Percentiles rank a stretch among this genome's conserved stretches.
phyloP scores from a whole-genome alignment of 139 green algal species.

The Chlamydomonas urium region DNA sequence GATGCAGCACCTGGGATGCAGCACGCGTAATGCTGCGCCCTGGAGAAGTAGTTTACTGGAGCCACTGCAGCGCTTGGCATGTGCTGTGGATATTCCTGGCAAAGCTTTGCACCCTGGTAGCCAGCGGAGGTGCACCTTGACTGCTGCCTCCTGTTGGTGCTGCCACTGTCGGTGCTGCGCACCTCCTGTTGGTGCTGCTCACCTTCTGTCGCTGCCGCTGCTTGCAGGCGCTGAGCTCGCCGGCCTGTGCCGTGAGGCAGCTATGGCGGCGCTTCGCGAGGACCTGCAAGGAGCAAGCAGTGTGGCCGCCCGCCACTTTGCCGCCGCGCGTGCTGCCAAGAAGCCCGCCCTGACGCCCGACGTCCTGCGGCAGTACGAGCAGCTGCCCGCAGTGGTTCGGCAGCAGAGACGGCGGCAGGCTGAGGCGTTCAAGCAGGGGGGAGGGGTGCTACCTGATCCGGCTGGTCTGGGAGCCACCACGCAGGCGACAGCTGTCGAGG shows the following conservation, averaged over 20 bases:
- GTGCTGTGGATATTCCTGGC: too few species aligned
- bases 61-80: too few species aligned
- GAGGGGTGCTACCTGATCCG: too few species aligned
- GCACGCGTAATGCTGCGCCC: background rate
- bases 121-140: too few species aligned
- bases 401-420: too few species aligned
- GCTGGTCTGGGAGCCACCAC: too few species aligned
- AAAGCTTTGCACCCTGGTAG: too few species aligned
- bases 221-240: constrained; percentile 63
- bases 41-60: too few species aligned
- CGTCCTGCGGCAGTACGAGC: constrained; percentile 43
- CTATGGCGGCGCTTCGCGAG: constrained; percentile 75
- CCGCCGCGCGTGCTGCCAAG: constrained; percentile 23
- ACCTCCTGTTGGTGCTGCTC: background rate
- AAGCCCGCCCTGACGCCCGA: constrained; percentile 33
- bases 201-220: background rate
- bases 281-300: constrained; percentile 43
- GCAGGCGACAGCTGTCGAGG: too few species aligned
- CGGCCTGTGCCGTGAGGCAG: constrained; percentile 75
- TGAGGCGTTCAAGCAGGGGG: too few species aligned
- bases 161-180: background rate
- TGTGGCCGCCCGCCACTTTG: constrained; percentile 54
- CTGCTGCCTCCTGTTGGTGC: too few species aligned
- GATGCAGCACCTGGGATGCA: background rate
- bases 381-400: too few species aligned